Percentiles rank a stretch among this genome's conserved stretches.
Conservation (phyloP, 345 rosid species). For the Gossypium anomalum region DNA sequence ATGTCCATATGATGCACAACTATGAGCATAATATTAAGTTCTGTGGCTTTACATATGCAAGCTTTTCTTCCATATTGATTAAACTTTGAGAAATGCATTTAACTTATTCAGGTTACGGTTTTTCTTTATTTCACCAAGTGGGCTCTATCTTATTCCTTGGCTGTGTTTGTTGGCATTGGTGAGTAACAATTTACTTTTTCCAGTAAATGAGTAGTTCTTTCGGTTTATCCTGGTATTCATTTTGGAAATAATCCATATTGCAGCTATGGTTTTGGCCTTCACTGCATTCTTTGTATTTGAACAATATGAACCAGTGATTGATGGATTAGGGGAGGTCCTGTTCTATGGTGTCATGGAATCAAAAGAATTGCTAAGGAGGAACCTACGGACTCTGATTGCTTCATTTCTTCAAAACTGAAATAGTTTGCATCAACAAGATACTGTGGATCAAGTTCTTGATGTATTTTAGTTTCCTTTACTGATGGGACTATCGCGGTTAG, state of each 20-base stretch:
- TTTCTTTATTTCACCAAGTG: slow-evolving; percentile 43
- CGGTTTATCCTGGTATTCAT: slow-evolving; percentile 16
- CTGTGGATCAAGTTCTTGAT: neutral
- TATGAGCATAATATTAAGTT: neutral
- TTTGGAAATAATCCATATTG: slow-evolving; percentile 19
- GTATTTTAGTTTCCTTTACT: neutral
- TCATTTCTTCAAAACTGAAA: slow-evolving; percentile 19
- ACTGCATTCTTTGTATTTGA: slow-evolving; percentile 75
- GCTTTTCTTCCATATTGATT: neutral
- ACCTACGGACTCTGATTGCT: slow-evolving; percentile 27
- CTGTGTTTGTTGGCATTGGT: slow-evolving; percentile 49
- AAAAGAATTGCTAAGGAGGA: slow-evolving; percentile 27
- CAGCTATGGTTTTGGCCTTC: slow-evolving; percentile 64
- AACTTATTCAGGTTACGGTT: slow-evolving; percentile 35
- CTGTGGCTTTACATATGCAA: neutral
- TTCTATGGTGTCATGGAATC: slow-evolving; percentile 19
- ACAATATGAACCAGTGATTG: slow-evolving; percentile 69
- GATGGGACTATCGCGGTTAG: neutral
- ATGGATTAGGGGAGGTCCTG: slow-evolving; percentile 39
- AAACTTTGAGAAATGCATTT: neutral
- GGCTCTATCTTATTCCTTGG: slow-evolving; percentile 34
- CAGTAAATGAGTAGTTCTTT: neutral
- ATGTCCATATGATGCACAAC: neutral
- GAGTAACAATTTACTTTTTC: slow-evolving; percentile 17
- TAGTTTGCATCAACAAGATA: slow-evolving; percentile 12